Evolutionary conservation across 202 grass and related monocot species (phyloP).

Genomic region (Bolboschoenoplectus hybrid): DNA sequence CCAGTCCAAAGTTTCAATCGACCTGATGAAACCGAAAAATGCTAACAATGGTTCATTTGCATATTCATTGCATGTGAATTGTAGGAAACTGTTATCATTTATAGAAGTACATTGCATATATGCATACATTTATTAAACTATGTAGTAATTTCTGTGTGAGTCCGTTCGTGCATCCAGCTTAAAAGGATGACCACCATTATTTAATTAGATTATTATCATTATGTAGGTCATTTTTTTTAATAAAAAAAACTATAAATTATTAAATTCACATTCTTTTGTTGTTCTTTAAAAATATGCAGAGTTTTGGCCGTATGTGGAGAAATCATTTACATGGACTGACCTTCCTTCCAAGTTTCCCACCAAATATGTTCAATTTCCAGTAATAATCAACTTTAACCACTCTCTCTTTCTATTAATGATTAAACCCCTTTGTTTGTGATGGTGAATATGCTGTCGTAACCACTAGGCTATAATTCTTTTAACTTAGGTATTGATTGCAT

Average conservation of each 20-base stretch:
- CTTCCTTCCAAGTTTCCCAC: slow-evolving; percentile 98
- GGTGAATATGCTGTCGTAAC: slow-evolving; percentile 21
- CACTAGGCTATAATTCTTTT: slow-evolving; percentile 23
- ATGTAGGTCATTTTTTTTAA: slow-evolving; percentile 38
- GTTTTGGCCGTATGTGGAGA: slow-evolving; percentile 97
- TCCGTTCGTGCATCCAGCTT: background rate
- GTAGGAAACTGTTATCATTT: background rate
- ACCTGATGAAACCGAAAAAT: background rate
- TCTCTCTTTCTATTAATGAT: slow-evolving; percentile 23
- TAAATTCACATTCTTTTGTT: slow-evolving; percentile 33
- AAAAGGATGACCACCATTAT: background rate
- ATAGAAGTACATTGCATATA: background rate
- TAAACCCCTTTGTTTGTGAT: slow-evolving; percentile 31
- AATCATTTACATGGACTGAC: slow-evolving; percentile 97
- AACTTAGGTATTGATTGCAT: slow-evolving; percentile 74
- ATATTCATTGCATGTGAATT: background rate
- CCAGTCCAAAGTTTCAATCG: background rate
- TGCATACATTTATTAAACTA: background rate
- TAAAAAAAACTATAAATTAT: slow-evolving; percentile 17
- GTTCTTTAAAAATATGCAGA: slow-evolving; percentile 49
- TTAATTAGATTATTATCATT: background rate
- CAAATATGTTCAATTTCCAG: slow-evolving; percentile 97
- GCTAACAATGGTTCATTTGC: slow-evolving; percentile 14
- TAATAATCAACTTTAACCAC: slow-evolving; percentile 40
- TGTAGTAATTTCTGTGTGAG: background rate